phyloP scores from a whole-genome alignment of 805 yeast species.

The Wickerhamiella hasegawae region DNA sequence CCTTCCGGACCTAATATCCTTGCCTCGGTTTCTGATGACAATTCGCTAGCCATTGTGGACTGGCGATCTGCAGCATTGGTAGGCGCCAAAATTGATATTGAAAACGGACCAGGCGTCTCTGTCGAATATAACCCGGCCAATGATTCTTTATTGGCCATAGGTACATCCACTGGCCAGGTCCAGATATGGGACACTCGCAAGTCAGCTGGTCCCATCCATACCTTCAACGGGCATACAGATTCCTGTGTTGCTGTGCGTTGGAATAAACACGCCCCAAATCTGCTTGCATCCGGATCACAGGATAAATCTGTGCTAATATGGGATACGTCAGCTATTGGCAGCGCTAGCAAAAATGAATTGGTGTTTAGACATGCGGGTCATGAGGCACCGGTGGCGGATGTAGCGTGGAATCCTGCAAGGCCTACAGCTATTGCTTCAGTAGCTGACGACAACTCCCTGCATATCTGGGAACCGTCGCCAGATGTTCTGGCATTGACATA shows the following conservation, averaged over 20 bases:
- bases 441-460: constrained; percentile 75
- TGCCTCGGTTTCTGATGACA: constrained; percentile 51
- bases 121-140: constrained; percentile 45
- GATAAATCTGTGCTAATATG: constrained; percentile 31
- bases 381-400: constrained; percentile 68
- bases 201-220: constrained; percentile 19
- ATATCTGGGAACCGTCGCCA: constrained; percentile 56
- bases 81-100: neutral
- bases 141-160: constrained; percentile 46
- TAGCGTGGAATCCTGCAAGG: constrained; percentile 65
- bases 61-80: neutral
- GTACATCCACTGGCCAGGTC: constrained; percentile 41
- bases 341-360: constrained; percentile 8
- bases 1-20: constrained; percentile 45
- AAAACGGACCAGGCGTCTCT: constrained; percentile 13
- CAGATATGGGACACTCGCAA: constrained; percentile 53
- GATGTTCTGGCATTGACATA: too few relatives aligned
- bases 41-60: constrained; percentile 7
- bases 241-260: constrained; percentile 54
- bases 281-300: constrained; percentile 53
- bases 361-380: constrained; percentile 75
- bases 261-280: constrained; percentile 41
- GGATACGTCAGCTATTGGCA: constrained; percentile 10
- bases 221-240: constrained; percentile 29
- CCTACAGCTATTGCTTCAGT: constrained; percentile 61